Percentiles rank a stretch among this genome's conserved stretches.
phyloP scores from a whole-genome alignment of 305 asterid species.

The Withania somnifera region DNA sequence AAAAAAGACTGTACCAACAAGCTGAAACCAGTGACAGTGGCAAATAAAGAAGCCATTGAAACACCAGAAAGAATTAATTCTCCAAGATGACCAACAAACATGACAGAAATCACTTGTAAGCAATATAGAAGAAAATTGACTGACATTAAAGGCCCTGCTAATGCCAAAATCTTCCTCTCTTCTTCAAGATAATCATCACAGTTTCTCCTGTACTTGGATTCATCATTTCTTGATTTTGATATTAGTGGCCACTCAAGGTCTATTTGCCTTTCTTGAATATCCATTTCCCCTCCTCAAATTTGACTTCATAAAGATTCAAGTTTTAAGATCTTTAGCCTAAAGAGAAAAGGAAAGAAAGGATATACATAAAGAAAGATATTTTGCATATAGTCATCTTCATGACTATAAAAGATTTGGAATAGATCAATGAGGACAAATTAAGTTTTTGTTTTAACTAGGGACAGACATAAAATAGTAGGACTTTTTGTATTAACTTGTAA shows the following conservation, averaged over 20 bases:
- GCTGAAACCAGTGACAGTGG: conserved; percentile 18
- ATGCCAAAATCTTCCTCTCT: conserved; percentile 9
- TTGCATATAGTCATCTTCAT: neutral
- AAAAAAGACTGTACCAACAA: conserved; percentile 5
- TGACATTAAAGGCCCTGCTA: conserved; percentile 16
- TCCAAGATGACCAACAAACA: conserved; percentile 22
- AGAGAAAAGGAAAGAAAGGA: neutral
- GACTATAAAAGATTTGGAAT: neutral
- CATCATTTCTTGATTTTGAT: neutral
- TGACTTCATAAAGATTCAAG: neutral
- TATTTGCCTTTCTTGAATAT: neutral
- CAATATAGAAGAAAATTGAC: conserved; percentile 7
- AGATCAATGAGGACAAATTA: neutral
- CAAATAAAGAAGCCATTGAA: conserved; percentile 20
- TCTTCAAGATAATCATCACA: conserved; percentile 1
- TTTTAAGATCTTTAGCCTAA: neutral
- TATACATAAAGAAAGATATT: neutral
- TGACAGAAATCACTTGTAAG: conserved; percentile 16
- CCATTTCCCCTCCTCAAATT: neutral
- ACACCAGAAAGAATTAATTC: conserved; percentile 20
- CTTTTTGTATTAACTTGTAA: neutral
- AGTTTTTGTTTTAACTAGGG: neutral
- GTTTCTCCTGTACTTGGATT: neutral
- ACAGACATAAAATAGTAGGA: neutral
- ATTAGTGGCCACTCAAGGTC: conserved; percentile 12